Conservation (phyloP, 73 alveolate genomes). For the Halteria grandinella region DNA sequence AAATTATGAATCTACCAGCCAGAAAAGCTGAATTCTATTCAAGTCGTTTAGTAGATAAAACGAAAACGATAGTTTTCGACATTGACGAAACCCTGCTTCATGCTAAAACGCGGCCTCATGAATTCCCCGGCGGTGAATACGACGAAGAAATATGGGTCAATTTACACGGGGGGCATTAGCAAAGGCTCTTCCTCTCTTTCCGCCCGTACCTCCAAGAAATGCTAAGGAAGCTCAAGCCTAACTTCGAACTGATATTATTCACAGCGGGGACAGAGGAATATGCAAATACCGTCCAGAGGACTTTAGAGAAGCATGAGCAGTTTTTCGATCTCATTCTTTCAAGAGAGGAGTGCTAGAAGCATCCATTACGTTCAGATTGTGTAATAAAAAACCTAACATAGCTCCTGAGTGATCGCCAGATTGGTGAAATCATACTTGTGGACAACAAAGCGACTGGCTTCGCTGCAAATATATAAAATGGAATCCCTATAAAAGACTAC, state of each 20-base stretch:
- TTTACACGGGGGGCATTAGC: not conserved
- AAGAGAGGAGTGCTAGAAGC: conserved; percentile 8
- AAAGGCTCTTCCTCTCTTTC: not conserved
- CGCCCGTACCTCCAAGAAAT: conserved; percentile 13
- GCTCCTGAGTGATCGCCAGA: not conserved
- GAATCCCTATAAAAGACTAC: conserved; percentile 35
- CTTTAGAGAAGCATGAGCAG: conserved; percentile 12
- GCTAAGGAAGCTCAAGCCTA: not conserved
- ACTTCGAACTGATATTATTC: conserved; percentile 18
- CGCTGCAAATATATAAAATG: conserved; percentile 4
- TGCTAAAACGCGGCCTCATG: not conserved
- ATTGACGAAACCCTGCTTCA: conserved; percentile 31
- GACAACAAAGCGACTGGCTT: conserved; percentile 20
- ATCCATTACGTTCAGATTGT: not conserved
- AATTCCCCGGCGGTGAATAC: conserved; percentile 18
- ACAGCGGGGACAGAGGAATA: conserved; percentile 14
- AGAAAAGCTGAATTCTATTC: no score
- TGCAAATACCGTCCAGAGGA: not conserved
- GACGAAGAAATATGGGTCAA: not conserved
- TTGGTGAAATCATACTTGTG: conserved; percentile 8
- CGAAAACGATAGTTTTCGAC: conserved; percentile 37
- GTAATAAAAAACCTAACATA: conserved; percentile 9
- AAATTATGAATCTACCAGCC: no score
- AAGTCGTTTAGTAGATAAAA: no score
- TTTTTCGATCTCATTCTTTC: conserved; percentile 13